Evolutionary conservation across 1,284 basidiomycete species (phyloP).

Genomic region (Apiotrichum veenhuisii): DNA sequence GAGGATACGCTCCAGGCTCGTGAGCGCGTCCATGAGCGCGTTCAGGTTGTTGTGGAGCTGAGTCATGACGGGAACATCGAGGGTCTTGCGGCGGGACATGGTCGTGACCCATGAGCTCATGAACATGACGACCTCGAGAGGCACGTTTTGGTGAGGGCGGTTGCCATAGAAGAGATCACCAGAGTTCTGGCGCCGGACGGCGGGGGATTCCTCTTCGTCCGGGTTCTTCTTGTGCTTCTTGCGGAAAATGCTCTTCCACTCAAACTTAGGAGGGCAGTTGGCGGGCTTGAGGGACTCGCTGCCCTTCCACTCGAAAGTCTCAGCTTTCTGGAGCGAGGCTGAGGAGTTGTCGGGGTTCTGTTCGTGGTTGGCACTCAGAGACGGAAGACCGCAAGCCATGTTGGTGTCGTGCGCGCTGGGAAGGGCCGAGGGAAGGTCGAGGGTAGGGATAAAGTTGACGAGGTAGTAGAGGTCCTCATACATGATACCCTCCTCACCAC

Average conservation of each 20-base stretch:
- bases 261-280: slow-evolving; percentile 60
- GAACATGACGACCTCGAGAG: slow-evolving; percentile 69
- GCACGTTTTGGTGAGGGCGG: slow-evolving; percentile 32
- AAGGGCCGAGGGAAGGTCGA: slow-evolving; percentile 22
- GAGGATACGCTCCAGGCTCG: slow-evolving; percentile 68
- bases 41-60: slow-evolving; percentile 56
- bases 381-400: slow-evolving; percentile 24
- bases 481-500: slow-evolving; percentile 61
- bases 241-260: slow-evolving; percentile 64
- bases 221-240: not conserved
- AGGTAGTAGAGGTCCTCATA: slow-evolving; percentile 47
- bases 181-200: not conserved
- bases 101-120: slow-evolving; percentile 64
- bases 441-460: slow-evolving; percentile 40
- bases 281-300: slow-evolving; percentile 50
- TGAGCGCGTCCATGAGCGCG: slow-evolving; percentile 63
- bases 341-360: not conserved
- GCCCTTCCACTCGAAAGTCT: slow-evolving; percentile 1
- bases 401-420: slow-evolving; percentile 35
- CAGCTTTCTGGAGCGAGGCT: not conserved
- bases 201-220: not conserved
- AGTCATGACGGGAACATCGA: slow-evolving; percentile 64
- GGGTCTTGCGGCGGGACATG: slow-evolving; percentile 59
- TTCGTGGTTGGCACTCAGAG: slow-evolving; percentile 9
- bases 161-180: not conserved